Base-by-base conservation (phyloP, 495 filamentous ascomycete species). In the Chaetomidium leptoderma region DNA sequence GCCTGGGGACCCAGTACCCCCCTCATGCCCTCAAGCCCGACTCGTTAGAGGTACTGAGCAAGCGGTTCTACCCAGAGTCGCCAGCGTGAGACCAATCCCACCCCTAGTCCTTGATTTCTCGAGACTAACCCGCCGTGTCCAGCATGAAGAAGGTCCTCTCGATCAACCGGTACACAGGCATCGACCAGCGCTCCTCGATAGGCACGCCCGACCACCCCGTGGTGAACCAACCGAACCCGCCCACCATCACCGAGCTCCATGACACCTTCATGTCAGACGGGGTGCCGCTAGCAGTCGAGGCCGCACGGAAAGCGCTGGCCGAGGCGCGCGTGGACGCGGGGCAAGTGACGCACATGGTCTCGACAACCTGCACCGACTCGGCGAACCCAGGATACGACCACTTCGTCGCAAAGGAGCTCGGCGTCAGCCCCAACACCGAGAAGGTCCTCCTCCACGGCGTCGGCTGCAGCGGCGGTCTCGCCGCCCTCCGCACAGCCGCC, bases 351-450 rank as follows among this genome's bases (percentile, higher is more conserved):
- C 85, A 87, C 63, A 75, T 85, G 50, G 81, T 87, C 13, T 82
- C 81, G 17, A 85, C 84, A 0, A 87, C 85, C 21, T 84, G 82
- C 54, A 88, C 85, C 29, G 80, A 86, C 62, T 80, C 79, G n/a
- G 85, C 83, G 24, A 86, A 84, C 65, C 85, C 85, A 8, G 85
- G 85, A 5, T 87, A 82, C 63, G 85, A 87, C 67, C 81, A 85
- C 58, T 83, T 73, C 50, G 84, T 87, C 8, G 76, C 75, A 11
- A 80, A 80, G 52, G 66, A 76, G 33, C 66, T 88, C 16, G 78
- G 78, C 0, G 69, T 87, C 8, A 64, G 64, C 29, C 59, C 67
- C 4, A 64, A 63, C 7, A 76, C 82, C 2, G 82, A 87, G 56
- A 82, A 84, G 53, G 73, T 81, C 19, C 72, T 87, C 17, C 70